Base-by-base conservation (phyloP, 441 rosid species). In the Melastoma candidum region DNA sequence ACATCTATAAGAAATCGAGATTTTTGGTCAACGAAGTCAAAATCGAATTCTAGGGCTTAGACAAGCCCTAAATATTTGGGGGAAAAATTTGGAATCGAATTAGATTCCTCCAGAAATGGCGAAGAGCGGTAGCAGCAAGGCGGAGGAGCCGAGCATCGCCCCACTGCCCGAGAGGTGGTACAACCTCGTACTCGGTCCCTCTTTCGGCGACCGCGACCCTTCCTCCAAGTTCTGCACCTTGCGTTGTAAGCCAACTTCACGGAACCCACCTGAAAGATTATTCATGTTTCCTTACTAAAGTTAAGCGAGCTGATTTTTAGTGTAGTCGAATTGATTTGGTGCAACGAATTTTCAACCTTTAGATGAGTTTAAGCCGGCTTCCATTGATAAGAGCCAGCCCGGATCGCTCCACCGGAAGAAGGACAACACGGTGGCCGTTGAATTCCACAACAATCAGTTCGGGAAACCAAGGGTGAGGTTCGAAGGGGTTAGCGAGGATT, bases 311-410 rank as follows among this genome's bases (percentile, higher is more conserved):
- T n/a, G 4, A 43, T 12, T 4, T 0, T 24, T 60, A 27, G 10
- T 49, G 29, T 51, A 8, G 57, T 2, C 41, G 41, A 4, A 32
- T 32, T 32, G 41, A 32, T 32, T 3, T 6, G 8, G 7, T 32
- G 41, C 5, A 32, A 32, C 22, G 1, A 32, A 2, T 32, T 32
- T 32, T 6, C 41, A 4, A 32, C 41, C 41, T 32, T 32, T 4
- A 81, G 87, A 81, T 72, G 84, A 81, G 43, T 81, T 78, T 61
- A 78, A 76, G 67, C 87, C 84, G 0, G 82, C 82, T 12, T 78
- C 82, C 7, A 71, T 81, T 54, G 82, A 76, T 53, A 63, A 60
- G 57, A 72, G 14, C 58, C 69, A 72, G 61, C 77, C 77, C 2
- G 84, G 87, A 63, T 68, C 32, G 4, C 66, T 76, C 44, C 78